Conservation (phyloP, 2,329 filamentous ascomycete species). For the Decorospora gaudefroyi region DNA sequence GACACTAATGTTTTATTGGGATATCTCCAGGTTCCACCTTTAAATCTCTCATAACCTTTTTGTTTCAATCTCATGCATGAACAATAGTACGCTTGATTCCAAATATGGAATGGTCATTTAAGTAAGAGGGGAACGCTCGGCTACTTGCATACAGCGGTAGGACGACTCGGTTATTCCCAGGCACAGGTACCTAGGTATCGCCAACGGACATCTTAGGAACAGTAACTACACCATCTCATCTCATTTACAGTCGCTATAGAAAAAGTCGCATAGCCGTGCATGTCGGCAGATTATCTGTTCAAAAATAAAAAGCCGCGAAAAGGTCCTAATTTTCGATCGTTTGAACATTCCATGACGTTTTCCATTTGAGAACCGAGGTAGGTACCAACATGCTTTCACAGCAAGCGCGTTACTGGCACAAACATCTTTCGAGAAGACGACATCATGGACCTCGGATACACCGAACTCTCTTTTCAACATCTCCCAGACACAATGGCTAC, state of each 20-base stretch:
- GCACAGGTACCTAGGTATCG: no score
- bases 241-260: not conserved
- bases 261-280: no score
- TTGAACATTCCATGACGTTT: constrained; percentile 13
- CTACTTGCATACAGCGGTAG: constrained; percentile 21
- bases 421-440: constrained; percentile 5
- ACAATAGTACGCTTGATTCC: no score
- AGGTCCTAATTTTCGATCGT: not conserved
- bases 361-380: constrained; percentile 4
- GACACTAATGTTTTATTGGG: no score
- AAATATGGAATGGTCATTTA: no score
- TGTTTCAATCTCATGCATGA: no score
- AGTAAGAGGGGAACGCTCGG: constrained; percentile 22
- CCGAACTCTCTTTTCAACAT: constrained; percentile 36
- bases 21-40: no score
- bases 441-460: constrained; percentile 8
- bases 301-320: no score
- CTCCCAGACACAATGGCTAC: constrained; percentile 51
- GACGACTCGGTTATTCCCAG: constrained; percentile 17
- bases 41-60: no score
- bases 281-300: no score
- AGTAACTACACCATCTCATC: constrained; percentile 2
- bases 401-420: constrained; percentile 17
- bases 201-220: constrained; percentile 3
- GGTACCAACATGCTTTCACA: constrained; percentile 22